These are phyloP conservation scores for Ceratobasidium sp. DNA, from an alignment of 1,284 basidiomycete genomes.

Conservation along the genomic window DNA sequence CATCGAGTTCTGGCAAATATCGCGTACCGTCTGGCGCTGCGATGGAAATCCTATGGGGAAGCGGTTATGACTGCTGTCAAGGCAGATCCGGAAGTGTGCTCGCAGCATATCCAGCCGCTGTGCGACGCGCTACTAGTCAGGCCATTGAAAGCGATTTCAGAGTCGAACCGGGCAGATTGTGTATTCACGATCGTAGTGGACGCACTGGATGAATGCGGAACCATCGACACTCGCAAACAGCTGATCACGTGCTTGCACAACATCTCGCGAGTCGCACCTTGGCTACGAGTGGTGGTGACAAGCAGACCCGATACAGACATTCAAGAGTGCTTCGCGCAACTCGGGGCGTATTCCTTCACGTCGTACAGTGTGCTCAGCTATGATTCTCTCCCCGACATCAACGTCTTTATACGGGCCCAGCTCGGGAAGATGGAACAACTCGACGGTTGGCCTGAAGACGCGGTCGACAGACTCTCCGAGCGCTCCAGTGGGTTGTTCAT, in stretches of 20 bases:
- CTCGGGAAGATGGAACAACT: too few relatives aligned
- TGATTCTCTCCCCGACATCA: too few relatives aligned
- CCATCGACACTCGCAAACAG: neutral
- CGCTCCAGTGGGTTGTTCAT: too few relatives aligned
- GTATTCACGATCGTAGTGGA: constrained; percentile 36
- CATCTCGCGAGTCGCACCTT: too few relatives aligned
- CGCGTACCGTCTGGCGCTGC: constrained; percentile 14
- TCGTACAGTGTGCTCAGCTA: too few relatives aligned
- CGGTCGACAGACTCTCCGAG: too few relatives aligned
- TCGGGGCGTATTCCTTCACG: too few relatives aligned
- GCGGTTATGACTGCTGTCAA: neutral
- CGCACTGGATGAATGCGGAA: constrained; percentile 44
- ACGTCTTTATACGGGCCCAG: too few relatives aligned
- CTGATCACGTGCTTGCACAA: neutral
- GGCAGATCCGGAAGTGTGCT: neutral
- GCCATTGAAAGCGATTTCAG: constrained; percentile 11
- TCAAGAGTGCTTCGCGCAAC: too few relatives aligned
- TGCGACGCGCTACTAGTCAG: neutral
- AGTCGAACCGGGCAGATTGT: neutral
- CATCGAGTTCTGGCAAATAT: constrained; percentile 22
- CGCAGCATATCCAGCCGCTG: neutral
- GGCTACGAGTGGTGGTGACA: too few relatives aligned
- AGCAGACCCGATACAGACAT: too few relatives aligned
- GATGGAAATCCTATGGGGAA: neutral
- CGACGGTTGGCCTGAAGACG: too few relatives aligned